Evolutionary conservation across 495 filamentous ascomycete species (phyloP), one percentile per base, ranked within the genome.

Genomic region (Hamigera avellanea): DNA sequence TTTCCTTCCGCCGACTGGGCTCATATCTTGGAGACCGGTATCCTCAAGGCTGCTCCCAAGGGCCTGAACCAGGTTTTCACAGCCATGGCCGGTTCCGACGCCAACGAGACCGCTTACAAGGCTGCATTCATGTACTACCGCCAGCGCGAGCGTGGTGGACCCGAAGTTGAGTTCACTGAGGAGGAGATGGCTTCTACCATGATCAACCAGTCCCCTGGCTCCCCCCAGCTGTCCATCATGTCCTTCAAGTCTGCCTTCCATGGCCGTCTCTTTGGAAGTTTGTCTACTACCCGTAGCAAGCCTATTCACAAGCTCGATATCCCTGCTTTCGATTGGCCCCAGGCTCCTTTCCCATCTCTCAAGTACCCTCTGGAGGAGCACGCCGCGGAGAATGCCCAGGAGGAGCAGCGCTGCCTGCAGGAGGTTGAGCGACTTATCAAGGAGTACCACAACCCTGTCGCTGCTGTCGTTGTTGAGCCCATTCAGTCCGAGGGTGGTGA

Each of bases 71-170:
- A 96, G 59, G 91, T 98, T 49, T 96, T 96, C 72, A 98, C 91
- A 16, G 89, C 81, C 46, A 85, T 87, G 76, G 77, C 89, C 35
- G 91, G 91, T 45, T 94, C 86, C 7, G 91, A 98, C 54, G 93
- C 91, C 59, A 96, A 95, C 67, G 93, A 99, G 62, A 86, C 86
- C n/a, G 93, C 93, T 34, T 99, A 88, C 73, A 98, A 98, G 62
- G 91, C 91, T 26, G 91, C 91, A 37, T 96, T 96, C 70, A 98
- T 98, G 80, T 98, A 83, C 76, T 81, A 81, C 43, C 81, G 88
- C 15, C 86, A 87, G 54, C 73, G 79, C 29, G 78, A 95, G 63
- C 83, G 91, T 44, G 91, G 91, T 47, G 88, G 88, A 16, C 57
- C 71, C 39, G 52, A 80, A 32, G 82, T 83, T 19, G 86, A 88